Percentiles rank a stretch among this genome's conserved stretches.
phyloP scores from a whole-genome alignment of 352 stramenopile genomes.

The Pythium brassicae region DNA sequence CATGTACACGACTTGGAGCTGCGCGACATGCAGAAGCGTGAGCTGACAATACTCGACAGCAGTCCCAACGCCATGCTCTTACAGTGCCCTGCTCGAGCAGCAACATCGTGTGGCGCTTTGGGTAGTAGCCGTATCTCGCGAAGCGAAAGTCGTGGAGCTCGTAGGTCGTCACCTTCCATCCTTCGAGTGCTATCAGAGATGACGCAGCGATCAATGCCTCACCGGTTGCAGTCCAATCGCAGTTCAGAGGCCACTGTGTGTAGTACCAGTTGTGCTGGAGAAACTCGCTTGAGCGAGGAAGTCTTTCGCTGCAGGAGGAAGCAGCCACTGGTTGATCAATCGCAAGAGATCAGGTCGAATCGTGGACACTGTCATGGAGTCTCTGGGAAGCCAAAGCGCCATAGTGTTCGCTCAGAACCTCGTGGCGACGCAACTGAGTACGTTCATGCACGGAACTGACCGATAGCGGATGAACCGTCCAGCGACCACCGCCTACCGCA shows the following conservation, averaged over 20 bases:
- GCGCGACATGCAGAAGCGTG: background rate
- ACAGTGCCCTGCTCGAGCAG: conserved; percentile 27
- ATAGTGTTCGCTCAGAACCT: background rate
- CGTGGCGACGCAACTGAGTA: background rate
- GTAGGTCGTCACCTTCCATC: conserved; percentile 9
- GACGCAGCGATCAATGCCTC: background rate
- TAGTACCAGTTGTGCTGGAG: conserved; percentile 4
- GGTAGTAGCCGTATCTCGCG: conserved; percentile 29
- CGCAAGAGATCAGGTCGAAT: conserved; percentile 27
- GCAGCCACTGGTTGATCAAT: conserved; percentile 32
- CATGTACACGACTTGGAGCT: conserved; percentile 39
- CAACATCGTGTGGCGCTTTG: conserved; percentile 28
- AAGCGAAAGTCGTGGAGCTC: conserved; percentile 33
- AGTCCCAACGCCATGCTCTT: background rate
- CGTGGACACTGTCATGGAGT: conserved; percentile 26
- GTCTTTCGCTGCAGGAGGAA: conserved; percentile 2
- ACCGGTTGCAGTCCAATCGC: too few species aligned
- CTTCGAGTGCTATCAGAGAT: background rate
- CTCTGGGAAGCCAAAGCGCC: conserved; percentile 8
- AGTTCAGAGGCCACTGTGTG: too few species aligned
- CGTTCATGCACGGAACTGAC: conserved; percentile 1
- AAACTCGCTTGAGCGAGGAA: conserved; percentile 6
- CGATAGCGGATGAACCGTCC: conserved; percentile 13
- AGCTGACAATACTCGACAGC: background rate
- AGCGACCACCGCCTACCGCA: conserved; percentile 1